Percentiles rank a stretch among this genome's conserved stretches.
Conservation (phyloP, 108 stramenopile species). For the Cyclotella atomus region DNA sequence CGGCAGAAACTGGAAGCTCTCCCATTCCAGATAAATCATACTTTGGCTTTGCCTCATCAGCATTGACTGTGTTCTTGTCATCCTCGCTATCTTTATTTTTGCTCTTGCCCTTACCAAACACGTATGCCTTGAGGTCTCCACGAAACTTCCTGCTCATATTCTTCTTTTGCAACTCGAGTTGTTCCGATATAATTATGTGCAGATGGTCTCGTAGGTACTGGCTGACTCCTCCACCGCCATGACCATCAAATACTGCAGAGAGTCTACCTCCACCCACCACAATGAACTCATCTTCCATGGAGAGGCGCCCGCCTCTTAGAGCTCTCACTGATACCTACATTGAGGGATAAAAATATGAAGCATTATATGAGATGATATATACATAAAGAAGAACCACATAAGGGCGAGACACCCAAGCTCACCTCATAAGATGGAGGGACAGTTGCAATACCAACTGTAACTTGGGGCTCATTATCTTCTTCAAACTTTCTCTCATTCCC, state of each 20-base stretch:
- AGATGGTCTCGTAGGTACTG: slow-evolving; percentile 75
- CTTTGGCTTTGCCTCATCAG: slow-evolving; percentile 19
- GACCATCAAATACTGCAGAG: slow-evolving; percentile 96
- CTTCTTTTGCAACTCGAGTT: slow-evolving; percentile 45
- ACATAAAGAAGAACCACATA: not conserved
- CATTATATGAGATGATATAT: not conserved
- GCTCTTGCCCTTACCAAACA: slow-evolving; percentile 46
- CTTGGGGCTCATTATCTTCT: slow-evolving; percentile 16
- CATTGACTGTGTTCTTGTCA: not conserved
- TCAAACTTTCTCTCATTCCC: slow-evolving; percentile 20
- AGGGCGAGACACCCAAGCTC: not conserved
- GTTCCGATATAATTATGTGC: slow-evolving; percentile 51
- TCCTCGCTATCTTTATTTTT: slow-evolving; percentile 34
- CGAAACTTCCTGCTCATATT: slow-evolving; percentile 16
- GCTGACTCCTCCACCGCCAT: slow-evolving; percentile 90
- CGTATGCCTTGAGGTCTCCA: slow-evolving; percentile 39
- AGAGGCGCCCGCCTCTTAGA: slow-evolving; percentile 72
- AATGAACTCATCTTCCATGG: slow-evolving; percentile 87
- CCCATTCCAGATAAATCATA: slow-evolving; percentile 35
- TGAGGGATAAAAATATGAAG: not conserved
- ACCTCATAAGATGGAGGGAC: slow-evolving; percentile 40
- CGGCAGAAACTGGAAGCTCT: slow-evolving; percentile 56
- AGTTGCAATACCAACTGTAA: slow-evolving; percentile 17
- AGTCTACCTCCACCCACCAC: slow-evolving; percentile 72
- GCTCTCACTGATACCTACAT: slow-evolving; percentile 78